Percentiles rank a stretch among this genome's conserved stretches.
Evolutionary conservation across 257 asterid genomes (phyloP).

Genomic region (Sherardia arvensis): DNA sequence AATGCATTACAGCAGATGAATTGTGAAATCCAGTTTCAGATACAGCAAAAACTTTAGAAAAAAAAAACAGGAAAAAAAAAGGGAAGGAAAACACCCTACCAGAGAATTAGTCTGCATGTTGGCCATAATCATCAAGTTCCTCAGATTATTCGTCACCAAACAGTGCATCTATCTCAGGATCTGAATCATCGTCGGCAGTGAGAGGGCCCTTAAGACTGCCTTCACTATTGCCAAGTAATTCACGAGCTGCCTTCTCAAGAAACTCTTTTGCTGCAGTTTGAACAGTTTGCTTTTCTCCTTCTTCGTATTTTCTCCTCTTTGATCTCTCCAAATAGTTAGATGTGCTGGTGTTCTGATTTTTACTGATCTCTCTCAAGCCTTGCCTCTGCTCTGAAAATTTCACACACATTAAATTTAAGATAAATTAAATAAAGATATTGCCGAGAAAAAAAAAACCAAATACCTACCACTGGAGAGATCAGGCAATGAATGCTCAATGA

Average conservation of each 20-base stretch:
- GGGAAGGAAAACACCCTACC: conserved; percentile 35
- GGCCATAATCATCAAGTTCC: conserved; percentile 14
- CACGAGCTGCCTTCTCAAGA: conserved; percentile 91
- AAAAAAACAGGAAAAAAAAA: not conserved
- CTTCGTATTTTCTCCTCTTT: conserved; percentile 69
- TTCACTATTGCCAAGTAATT: conserved; percentile 74
- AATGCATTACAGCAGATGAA: not conserved
- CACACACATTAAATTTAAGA: conserved; percentile 27
- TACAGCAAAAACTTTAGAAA: not conserved
- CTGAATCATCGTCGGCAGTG: conserved; percentile 47
- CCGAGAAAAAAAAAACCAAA: conserved; percentile 10
- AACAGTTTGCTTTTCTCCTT: conserved; percentile 66
- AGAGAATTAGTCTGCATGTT: conserved; percentile 45
- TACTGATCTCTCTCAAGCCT: conserved; percentile 72
- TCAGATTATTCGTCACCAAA: conserved; percentile 57
- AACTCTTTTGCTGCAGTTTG: conserved; percentile 81
- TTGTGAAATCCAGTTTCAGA: not conserved
- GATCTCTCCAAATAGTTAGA: conserved; percentile 44
- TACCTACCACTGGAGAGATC: conserved; percentile 72
- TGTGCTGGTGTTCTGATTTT: conserved; percentile 31
- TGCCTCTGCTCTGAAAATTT: conserved; percentile 80
- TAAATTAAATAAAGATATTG: conserved; percentile 11
- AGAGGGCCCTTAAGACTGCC: conserved; percentile 76
- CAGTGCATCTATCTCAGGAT: conserved; percentile 59
- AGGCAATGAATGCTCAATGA: conserved; percentile 88